Conservation (phyloP, 1,284 basidiomycete genomes). For the Puccinia polysora region DNA sequence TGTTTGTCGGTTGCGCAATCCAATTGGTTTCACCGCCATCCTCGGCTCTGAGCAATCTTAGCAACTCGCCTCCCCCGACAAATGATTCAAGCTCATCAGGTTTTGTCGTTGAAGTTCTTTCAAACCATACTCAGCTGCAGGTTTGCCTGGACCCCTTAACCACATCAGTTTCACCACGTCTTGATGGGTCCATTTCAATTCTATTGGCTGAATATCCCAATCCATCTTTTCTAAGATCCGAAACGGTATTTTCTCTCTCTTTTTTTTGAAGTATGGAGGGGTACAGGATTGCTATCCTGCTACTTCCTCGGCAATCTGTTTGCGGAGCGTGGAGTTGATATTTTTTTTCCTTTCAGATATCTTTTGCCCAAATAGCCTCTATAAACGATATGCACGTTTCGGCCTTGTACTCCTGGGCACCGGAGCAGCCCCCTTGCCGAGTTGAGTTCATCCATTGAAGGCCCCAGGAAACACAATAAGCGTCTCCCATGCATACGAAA, state of each 20-base stretch:
- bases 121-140: background rate
- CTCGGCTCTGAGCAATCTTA: conserved; percentile 54
- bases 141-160: conserved; percentile 15
- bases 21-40: conserved; percentile 42
- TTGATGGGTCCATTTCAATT: conserved; percentile 7
- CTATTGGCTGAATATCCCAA: conserved; percentile 15
- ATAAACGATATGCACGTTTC: background rate
- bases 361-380: background rate
- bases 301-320: background rate
- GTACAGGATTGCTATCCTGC: background rate
- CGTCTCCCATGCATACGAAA: too few species aligned
- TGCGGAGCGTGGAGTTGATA: background rate
- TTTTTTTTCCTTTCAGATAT: background rate
- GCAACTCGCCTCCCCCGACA: conserved; percentile 68
- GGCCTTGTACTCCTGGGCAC: background rate
- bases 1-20: conserved; percentile 45
- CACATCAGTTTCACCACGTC: conserved; percentile 3
- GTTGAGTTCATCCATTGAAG: too few species aligned
- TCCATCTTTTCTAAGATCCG: background rate
- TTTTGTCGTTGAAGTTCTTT: conserved; percentile 2
- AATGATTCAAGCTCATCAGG: background rate
- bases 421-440: conserved; percentile 6
- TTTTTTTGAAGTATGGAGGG: too few species aligned
- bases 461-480: too few species aligned
- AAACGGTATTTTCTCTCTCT: conserved; percentile 1